Evolutionary conservation across 768 basidiomycete genomes (phyloP), one percentile per base, ranked within the genome.

Genomic region (Austroboletus festivus): DNA sequence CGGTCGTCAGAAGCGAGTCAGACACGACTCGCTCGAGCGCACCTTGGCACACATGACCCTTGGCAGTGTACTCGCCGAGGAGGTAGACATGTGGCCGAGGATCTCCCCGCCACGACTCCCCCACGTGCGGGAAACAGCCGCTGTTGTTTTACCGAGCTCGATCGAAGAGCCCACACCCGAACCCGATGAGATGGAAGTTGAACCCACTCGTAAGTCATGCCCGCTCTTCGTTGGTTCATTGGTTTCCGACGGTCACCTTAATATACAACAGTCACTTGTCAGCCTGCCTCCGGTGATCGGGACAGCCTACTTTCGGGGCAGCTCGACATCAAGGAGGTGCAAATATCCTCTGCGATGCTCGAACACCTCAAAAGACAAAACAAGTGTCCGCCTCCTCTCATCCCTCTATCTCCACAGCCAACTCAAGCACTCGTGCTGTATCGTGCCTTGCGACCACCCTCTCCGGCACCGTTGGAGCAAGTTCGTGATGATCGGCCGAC

Each of bases 161-260:
- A 58, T 76, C 43, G 78, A 81, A 52, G 78, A 79, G 44, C 64
- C 68, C 9, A 75, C 18, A 6, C 18, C 69, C 18, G 85, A 88
- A 46, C 70, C 82, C 3, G 74, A 72, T 22, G 77, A 73, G 39
- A 89, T 89, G 86, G 81, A 79, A 51, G 75, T 79, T 5, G 86
- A 85, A 59, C 82, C 78, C 54, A 79, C 85, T 60, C 71, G 87
- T 89, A 65, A 75, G 59, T 39, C 19, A 26, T 44, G 30, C 28
- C 54, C 26, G 18, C 15, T 53, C 21, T 53, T 52, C 33, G 3
- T 37, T 37, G 26, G n/a, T 15, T 53, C 21, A 53, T 52, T 31
- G 3, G 31, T 37, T 22, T 22, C n/a, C 26, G 35, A 50, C 45
- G n/a, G n/a, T 19, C 22, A 21, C 38, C 11, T 3, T 21, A 37